These are phyloP conservation scores for Beta macrorhiza DNA, from an alignment of 179 eudicot species.

Conservation along the genomic window DNA sequence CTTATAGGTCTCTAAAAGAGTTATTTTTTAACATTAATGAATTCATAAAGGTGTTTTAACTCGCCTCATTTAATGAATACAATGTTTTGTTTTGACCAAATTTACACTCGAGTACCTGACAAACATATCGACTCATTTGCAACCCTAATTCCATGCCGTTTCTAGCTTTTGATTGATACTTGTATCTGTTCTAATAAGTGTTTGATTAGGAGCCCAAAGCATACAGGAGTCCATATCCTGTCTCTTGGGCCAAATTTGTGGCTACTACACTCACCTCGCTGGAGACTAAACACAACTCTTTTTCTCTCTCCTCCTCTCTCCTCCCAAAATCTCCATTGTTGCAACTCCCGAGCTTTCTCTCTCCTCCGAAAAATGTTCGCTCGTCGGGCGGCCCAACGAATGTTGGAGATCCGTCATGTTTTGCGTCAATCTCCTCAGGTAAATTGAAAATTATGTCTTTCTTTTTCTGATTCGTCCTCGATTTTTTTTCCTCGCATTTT, in stretches of 20 bases:
- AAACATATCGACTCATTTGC: too few species aligned
- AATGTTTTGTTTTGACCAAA: too few species aligned
- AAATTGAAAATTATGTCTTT: constrained; percentile 1
- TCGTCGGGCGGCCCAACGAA: constrained; percentile 63
- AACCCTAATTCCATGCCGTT: too few species aligned
- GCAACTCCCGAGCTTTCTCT: constrained; percentile 23
- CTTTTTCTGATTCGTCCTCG: not conserved
- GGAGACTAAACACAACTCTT: not conserved
- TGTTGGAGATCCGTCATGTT: constrained; percentile 70
- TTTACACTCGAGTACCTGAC: too few species aligned
- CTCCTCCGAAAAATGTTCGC: constrained; percentile 58
- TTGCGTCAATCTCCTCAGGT: constrained; percentile 58
- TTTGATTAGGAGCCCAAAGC: not conserved
- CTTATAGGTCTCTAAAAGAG: too few species aligned
- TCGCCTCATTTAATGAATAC: too few species aligned
- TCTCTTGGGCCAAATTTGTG: constrained; percentile 25
- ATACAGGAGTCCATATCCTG: not conserved
- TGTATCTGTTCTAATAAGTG: not conserved
- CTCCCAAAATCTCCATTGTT: constrained; percentile 31
- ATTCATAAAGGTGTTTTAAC: too few species aligned
- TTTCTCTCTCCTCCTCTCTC: constrained; percentile 18
- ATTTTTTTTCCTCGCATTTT: constrained; percentile 11
- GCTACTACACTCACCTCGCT: constrained; percentile 17
- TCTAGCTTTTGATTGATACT: not conserved
- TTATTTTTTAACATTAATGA: too few species aligned